A percentile compares a stretch with the other conserved stretches of the same genome.
Conservation (phyloP, 2,329 filamentous ascomycete species). For the Cladophialophora yegresii region DNA sequence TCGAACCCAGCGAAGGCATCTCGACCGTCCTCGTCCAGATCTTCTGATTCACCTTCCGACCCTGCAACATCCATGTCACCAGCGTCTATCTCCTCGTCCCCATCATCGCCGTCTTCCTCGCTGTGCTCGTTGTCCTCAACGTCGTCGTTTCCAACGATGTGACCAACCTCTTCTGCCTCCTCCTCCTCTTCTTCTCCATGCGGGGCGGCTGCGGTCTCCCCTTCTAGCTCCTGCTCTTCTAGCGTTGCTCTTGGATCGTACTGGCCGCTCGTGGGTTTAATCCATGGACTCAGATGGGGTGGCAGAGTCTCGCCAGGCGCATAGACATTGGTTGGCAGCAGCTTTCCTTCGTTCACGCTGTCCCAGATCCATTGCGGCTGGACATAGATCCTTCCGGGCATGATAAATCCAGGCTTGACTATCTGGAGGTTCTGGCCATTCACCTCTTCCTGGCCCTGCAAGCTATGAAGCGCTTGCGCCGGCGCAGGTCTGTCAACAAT, state of each 20-base stretch:
- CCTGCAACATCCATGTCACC: constrained; percentile 53
- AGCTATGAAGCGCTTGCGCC: constrained; percentile 49
- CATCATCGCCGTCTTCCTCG: constrained; percentile 44
- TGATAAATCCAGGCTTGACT: constrained; percentile 64
- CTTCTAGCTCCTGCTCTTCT: constrained; percentile 84
- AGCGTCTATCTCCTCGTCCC: constrained; percentile 47
- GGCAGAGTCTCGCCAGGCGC: constrained; percentile 86
- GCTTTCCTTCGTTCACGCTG: constrained; percentile 85
- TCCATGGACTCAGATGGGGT: constrained; percentile 94
- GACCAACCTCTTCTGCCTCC: constrained; percentile 40
- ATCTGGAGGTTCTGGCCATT: constrained; percentile 37
- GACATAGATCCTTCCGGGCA: constrained; percentile 89
- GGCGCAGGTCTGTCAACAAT: constrained; percentile 82
- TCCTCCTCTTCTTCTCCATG: constrained; percentile 49
- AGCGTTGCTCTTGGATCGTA: constrained; percentile 89
- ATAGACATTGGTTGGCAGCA: constrained; percentile 84
- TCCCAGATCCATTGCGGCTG: constrained; percentile 99
- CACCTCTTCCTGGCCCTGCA: constrained; percentile 11
- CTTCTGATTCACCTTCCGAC: constrained; percentile 46
- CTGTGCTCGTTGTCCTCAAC: constrained; percentile 41
- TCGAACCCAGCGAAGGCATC: constrained; percentile 56
- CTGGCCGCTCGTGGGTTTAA: constrained; percentile 79
- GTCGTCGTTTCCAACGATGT: constrained; percentile 50
- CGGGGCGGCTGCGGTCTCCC: constrained; percentile 68
- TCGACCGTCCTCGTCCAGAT: constrained; percentile 53